These are phyloP conservation scores for Epicoccum sorghinum DNA, from an alignment of 2,329 filamentous ascomycete genomes.

Conservation along the genomic window DNA sequence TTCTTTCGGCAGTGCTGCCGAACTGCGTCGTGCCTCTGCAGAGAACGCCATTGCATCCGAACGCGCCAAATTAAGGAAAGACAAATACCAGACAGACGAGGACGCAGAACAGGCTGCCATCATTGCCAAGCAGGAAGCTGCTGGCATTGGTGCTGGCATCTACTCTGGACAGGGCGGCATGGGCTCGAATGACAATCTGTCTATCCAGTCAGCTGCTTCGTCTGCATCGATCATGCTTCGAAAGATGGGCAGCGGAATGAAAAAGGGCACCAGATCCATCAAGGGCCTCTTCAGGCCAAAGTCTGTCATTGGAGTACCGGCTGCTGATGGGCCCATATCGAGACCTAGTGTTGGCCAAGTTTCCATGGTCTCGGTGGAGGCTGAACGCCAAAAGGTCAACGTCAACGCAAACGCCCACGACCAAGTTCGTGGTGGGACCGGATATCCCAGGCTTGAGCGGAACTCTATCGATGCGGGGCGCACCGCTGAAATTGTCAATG, in stretches of 20 bases:
- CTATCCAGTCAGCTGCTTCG: slow-evolving; percentile 86
- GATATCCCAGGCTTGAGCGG: slow-evolving; percentile 82
- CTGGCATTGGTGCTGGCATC: slow-evolving; percentile 89
- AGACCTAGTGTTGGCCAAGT: slow-evolving; percentile 80
- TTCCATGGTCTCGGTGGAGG: slow-evolving; percentile 94
- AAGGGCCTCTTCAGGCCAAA: slow-evolving; percentile 96
- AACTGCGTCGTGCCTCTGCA: slow-evolving; percentile 77
- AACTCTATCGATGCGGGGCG: slow-evolving; percentile 74
- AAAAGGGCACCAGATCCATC: slow-evolving; percentile 87
- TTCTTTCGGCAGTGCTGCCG: slow-evolving; percentile 94
- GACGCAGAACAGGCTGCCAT: slow-evolving; percentile 92
- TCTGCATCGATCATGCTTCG: slow-evolving; percentile 93
- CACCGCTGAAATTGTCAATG: slow-evolving; percentile 55
- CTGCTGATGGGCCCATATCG: slow-evolving; percentile 69
- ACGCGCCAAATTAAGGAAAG: slow-evolving; percentile 61
- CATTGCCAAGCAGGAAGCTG: slow-evolving; percentile 88
- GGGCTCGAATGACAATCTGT: slow-evolving; percentile 93
- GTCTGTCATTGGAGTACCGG: slow-evolving; percentile 79
- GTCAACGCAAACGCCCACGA: slow-evolving; percentile 73
- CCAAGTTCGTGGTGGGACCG: slow-evolving; percentile 73
- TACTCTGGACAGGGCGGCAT: slow-evolving; percentile 88
- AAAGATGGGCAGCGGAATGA: slow-evolving; percentile 99
- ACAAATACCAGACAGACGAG: slow-evolving; percentile 63
- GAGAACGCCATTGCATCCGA: slow-evolving; percentile 62
- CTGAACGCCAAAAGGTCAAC: slow-evolving; percentile 83